Evolutionary conservation across 1,284 basidiomycete genomes (phyloP).

Genomic region (Taiwanofungus camphoratus): DNA sequence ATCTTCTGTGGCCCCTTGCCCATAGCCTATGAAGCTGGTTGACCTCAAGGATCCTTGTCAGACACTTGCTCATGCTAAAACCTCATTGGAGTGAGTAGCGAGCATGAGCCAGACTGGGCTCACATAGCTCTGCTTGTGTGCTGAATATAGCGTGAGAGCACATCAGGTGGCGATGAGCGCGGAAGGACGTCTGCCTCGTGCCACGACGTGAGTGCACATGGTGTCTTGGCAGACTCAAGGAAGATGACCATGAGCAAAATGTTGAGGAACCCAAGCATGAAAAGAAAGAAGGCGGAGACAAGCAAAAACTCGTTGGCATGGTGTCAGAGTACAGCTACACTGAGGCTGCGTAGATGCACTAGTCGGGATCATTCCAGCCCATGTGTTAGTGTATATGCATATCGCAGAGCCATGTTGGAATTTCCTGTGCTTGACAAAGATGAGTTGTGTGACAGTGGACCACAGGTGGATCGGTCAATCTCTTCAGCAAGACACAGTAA

Average conservation of each 20-base stretch:
- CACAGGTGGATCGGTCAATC: too few relatives aligned
- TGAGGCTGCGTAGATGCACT: conserved; percentile 41
- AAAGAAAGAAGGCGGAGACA: conserved; percentile 82
- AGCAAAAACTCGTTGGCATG: conserved; percentile 75
- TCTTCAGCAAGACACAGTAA: too few relatives aligned
- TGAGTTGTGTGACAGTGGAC: too few relatives aligned
- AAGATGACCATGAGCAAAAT: conserved; percentile 72
- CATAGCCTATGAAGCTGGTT: too few relatives aligned
- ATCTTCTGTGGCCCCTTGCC: too few relatives aligned
- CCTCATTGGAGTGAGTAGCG: conserved; percentile 8
- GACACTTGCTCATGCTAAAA: too few relatives aligned
- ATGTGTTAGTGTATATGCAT: conserved; percentile 7
- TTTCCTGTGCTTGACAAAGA: too few relatives aligned
- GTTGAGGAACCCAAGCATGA: conserved; percentile 80
- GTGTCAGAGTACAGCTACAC: conserved; percentile 79
- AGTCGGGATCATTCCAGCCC: conserved; percentile 1
- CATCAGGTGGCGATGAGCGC: too few relatives aligned
- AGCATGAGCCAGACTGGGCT: conserved; percentile 8
- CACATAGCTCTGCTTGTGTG: conserved; percentile 29
- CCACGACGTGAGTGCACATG: conserved; percentile 60
- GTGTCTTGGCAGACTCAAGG: conserved; percentile 54
- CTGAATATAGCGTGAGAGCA: too few relatives aligned
- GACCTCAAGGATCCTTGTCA: too few relatives aligned
- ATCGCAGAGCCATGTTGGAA: too few relatives aligned
- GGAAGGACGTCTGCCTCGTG: conserved; percentile 53